These are phyloP conservation scores for Coniochaeta sp. DNA, from an alignment of 2,329 filamentous ascomycete species.

Conservation along the genomic window DNA sequence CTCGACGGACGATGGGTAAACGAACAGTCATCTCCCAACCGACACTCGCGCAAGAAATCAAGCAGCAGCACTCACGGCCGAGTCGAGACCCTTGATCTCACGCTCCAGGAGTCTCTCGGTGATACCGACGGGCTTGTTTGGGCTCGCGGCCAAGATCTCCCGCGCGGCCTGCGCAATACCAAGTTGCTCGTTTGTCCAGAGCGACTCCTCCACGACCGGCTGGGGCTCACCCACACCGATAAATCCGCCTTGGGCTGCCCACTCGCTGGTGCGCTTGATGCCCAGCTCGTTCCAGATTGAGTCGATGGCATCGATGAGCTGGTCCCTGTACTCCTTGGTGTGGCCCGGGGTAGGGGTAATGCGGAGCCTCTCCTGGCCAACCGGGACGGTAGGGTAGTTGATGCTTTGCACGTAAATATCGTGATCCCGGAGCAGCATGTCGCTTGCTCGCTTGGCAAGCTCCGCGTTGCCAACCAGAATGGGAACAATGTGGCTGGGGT, in stretches of 20 bases:
- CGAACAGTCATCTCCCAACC: background rate
- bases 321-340: slow-evolving; percentile 73
- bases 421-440: slow-evolving; percentile 84
- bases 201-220: slow-evolving; percentile 55
- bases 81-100: slow-evolving; percentile 32
- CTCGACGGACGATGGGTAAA: slow-evolving; percentile 2
- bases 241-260: slow-evolving; percentile 86
- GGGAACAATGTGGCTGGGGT: slow-evolving; percentile 93
- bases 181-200: slow-evolving; percentile 90
- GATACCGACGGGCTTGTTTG: slow-evolving; percentile 29
- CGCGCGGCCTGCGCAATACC: slow-evolving; percentile 61
- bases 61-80: slow-evolving; percentile 18
- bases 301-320: slow-evolving; percentile 78
- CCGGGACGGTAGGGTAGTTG: slow-evolving; percentile 97
- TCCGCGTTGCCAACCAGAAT: slow-evolving; percentile 92
- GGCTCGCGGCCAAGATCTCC: slow-evolving; percentile 47
- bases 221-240: slow-evolving; percentile 80
- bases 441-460: slow-evolving; percentile 83
- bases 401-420: slow-evolving; percentile 97
- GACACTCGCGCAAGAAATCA: background rate
- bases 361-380: slow-evolving; percentile 93
- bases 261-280: slow-evolving; percentile 89
- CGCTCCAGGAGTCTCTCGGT: slow-evolving; percentile 55
- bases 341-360: slow-evolving; percentile 96
- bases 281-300: slow-evolving; percentile 81